phyloP scores from a whole-genome alignment of 176 grass and related monocot genomes.

The Oryza meridionalis region DNA sequence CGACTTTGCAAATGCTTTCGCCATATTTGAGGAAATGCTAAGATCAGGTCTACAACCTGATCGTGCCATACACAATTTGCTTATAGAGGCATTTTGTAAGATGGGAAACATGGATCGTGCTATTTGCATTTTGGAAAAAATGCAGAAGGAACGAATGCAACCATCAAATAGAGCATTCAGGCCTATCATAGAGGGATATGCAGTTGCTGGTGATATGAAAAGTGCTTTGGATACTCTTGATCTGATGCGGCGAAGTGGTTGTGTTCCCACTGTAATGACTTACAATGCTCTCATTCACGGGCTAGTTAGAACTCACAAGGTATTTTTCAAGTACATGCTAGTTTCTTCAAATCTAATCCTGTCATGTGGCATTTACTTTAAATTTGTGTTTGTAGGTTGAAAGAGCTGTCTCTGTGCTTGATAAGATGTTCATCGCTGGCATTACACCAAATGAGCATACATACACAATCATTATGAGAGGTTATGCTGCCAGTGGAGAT shows the following conservation, averaged over 20 bases:
- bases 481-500: constrained; percentile 81
- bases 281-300: constrained; percentile 98
- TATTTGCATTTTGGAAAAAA: constrained; percentile 83
- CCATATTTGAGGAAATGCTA: constrained; percentile 91
- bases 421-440: constrained; percentile 74
- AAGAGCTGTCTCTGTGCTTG: constrained; percentile 79
- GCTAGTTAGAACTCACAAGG: constrained; percentile 81
- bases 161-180: constrained; percentile 90
- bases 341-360: constrained; percentile 13
- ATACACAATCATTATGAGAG: constrained; percentile 93
- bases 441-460: constrained; percentile 77
- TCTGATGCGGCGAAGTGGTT: constrained; percentile 77
- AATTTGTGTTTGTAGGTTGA: constrained; percentile 64
- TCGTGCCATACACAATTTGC: constrained; percentile 85
- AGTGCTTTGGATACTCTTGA: constrained; percentile 79
- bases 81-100: constrained; percentile 97
- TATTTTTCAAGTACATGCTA: constrained; percentile 42
- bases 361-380: constrained; percentile 7
- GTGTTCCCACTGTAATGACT: constrained; percentile 77
- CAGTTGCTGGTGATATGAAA: constrained; percentile 81
- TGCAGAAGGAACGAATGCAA: constrained; percentile 78
- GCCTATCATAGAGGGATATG: constrained; percentile 94
- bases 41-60: constrained; percentile 82
- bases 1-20: constrained; percentile 93
- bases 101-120: constrained; percentile 93